Evolutionary conservation across 2,329 filamentous ascomycete genomes (phyloP).

Genomic region (Botrytis galanthina): DNA sequence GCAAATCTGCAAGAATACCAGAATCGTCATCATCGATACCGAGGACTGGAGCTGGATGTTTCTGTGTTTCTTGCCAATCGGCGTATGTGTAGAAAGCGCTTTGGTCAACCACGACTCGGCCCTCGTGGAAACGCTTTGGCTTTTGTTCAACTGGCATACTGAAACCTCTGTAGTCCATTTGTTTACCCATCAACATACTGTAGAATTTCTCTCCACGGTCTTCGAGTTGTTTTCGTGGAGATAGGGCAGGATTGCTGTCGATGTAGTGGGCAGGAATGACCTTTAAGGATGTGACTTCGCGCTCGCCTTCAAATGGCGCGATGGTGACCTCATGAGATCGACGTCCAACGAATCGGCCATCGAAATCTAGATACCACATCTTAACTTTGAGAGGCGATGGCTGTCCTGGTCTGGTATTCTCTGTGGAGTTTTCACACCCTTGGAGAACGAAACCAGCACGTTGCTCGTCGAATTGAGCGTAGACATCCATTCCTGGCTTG

Average conservation of each 20-base stretch:
- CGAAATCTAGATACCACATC: conserved; percentile 38
- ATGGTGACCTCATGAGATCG: conserved; percentile 31
- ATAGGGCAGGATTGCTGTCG: conserved; percentile 22
- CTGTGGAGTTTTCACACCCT: conserved; percentile 20
- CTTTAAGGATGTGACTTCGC: conserved; percentile 34
- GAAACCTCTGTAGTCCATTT: conserved; percentile 32
- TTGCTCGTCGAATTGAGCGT: conserved; percentile 27
- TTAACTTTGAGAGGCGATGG: conserved; percentile 28
- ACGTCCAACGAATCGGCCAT: conserved; percentile 34
- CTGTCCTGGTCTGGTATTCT: conserved; percentile 23
- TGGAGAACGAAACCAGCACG: conserved; percentile 28
- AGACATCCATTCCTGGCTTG: conserved; percentile 31
- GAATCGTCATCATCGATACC: conserved; percentile 29
- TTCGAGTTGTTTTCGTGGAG: conserved; percentile 27
- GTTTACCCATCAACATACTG: conserved; percentile 28
- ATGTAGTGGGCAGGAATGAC: conserved; percentile 32
- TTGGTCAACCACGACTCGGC: conserved; percentile 29
- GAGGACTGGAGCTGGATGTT: conserved; percentile 26
- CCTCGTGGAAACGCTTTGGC: conserved; percentile 30
- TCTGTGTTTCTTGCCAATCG: conserved; percentile 27
- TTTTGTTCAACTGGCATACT: conserved; percentile 28
- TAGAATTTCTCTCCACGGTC: conserved; percentile 32
- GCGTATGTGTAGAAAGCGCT: conserved; percentile 29
- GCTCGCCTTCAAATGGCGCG: conserved; percentile 34
- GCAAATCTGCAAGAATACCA: conserved; percentile 27